phyloP scores from a whole-genome alignment of 345 rosid species.

The Erucastrum elatum region DNA sequence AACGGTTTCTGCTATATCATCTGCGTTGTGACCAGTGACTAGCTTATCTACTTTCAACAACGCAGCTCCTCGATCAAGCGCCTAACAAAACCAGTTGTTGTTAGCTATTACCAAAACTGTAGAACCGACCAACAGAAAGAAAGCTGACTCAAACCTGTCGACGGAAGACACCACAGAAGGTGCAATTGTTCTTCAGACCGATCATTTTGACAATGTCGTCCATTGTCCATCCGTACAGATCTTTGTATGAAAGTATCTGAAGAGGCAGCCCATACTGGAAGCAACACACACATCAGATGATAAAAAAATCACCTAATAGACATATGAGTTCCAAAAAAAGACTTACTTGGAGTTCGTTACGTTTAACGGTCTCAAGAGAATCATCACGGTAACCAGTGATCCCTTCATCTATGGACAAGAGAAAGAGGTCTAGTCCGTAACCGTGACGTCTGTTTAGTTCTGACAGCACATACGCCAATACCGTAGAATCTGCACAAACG shows the following conservation, averaged over 20 bases:
- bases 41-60: conserved; percentile 86
- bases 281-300: neutral
- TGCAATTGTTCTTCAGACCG: conserved; percentile 92
- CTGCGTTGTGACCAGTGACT: conserved; percentile 93
- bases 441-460: conserved; percentile 70
- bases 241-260: conserved; percentile 89
- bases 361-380: conserved; percentile 89
- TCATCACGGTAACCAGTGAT: conserved; percentile 93
- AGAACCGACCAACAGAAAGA: neutral
- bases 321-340: neutral
- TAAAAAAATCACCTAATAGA: neutral
- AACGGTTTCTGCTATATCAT: conserved; percentile 96
- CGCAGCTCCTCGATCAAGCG: conserved; percentile 94
- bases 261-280: conserved; percentile 84
- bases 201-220: conserved; percentile 96
- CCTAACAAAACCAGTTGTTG: conserved; percentile 45
- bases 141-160: conserved; percentile 61
- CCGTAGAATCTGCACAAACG: conserved; percentile 75
- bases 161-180: conserved; percentile 94
- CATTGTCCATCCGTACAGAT: conserved; percentile 99
- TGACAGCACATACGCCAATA: conserved; percentile 78
- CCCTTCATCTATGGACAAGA: conserved; percentile 90
- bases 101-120: neutral
- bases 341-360: conserved; percentile 80
- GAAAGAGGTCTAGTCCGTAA: conserved; percentile 78